A percentile compares a stretch with the other conserved stretches of the same genome.
Evolutionary conservation across 768 basidiomycete species (phyloP).

Genomic region (Boletus sensibilis): DNA sequence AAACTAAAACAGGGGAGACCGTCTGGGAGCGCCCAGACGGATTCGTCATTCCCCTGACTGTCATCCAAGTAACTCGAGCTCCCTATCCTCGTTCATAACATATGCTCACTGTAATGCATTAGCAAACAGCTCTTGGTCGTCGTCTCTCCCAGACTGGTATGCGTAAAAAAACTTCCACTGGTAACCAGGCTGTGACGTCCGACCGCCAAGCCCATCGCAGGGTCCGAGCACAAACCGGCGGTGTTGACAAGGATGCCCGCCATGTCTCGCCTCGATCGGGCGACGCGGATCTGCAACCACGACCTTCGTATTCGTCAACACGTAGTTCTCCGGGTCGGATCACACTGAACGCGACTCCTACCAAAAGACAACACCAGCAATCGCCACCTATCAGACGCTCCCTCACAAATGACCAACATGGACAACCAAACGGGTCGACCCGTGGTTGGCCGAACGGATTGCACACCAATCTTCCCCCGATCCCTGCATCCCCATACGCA

Average conservation of each 20-base stretch:
- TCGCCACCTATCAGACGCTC: constrained; percentile 32
- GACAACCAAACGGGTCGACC: constrained; percentile 25
- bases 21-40: constrained; percentile 89
- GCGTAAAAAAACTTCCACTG: constrained; percentile 18
- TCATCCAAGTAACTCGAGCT: constrained; percentile 67
- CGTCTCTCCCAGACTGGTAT: constrained; percentile 59
- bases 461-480: constrained; percentile 50
- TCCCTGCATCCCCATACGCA: constrained; percentile 65
- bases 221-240: constrained; percentile 37
- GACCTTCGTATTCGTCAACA: constrained; percentile 35
- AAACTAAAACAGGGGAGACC: constrained; percentile 87
- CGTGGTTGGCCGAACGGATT: constrained; percentile 36
- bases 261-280: constrained; percentile 31
- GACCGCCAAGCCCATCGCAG: constrained; percentile 37
- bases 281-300: constrained; percentile 25
- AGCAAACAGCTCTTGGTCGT: constrained; percentile 75
- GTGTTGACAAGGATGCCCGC: constrained; percentile 34
- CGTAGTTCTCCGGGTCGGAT: constrained; percentile 35
- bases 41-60: constrained; percentile 88
- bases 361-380: constrained; percentile 27
- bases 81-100: background rate
- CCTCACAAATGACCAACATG: constrained; percentile 31
- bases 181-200: constrained; percentile 17
- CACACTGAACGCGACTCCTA: constrained; percentile 20
- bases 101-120: constrained; percentile 7